phyloP scores from a whole-genome alignment of 371 early-diverging fungal genomes.

The Mucor indicus region DNA sequence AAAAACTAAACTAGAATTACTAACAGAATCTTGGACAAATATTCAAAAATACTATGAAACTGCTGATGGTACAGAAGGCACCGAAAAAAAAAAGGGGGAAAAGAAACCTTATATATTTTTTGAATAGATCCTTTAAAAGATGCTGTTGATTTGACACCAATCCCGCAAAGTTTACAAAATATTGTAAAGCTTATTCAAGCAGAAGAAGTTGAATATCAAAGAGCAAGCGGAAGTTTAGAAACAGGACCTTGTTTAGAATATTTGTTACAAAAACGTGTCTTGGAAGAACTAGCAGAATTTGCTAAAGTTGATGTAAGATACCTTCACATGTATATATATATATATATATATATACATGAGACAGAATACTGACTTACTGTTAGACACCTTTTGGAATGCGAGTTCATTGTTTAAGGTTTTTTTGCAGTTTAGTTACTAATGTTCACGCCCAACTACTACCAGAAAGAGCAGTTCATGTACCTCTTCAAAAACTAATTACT shows the following conservation, averaged over 20 bases:
- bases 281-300: conserved; percentile 48
- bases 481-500: conserved; percentile 46
- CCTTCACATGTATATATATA: too few relatives aligned
- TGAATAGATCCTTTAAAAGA: conserved; percentile 46
- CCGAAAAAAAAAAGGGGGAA: background rate
- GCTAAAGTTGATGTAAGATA: conserved; percentile 48
- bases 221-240: conserved; percentile 42
- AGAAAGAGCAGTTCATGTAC: conserved; percentile 50
- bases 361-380: background rate
- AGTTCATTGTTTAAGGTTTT: conserved; percentile 45
- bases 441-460: conserved; percentile 53
- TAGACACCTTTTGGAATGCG: conserved; percentile 55
- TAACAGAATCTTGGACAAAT: conserved; percentile 45
- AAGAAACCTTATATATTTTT: background rate
- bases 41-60: conserved; percentile 52
- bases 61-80: conserved; percentile 31
- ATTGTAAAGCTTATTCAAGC: conserved; percentile 49
- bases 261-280: conserved; percentile 40
- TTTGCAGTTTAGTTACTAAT: conserved; percentile 44
- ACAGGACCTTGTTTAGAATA: conserved; percentile 51
- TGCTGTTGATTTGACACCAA: conserved; percentile 49
- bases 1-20: conserved; percentile 40
- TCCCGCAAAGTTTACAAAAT: conserved; percentile 41
- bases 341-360: background rate
- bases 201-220: conserved; percentile 45